A percentile compares a stretch with the other conserved stretches of the same genome.
Conservation (phyloP, 2,329 filamentous ascomycete species). For the Pestalotiopsis sp. region DNA sequence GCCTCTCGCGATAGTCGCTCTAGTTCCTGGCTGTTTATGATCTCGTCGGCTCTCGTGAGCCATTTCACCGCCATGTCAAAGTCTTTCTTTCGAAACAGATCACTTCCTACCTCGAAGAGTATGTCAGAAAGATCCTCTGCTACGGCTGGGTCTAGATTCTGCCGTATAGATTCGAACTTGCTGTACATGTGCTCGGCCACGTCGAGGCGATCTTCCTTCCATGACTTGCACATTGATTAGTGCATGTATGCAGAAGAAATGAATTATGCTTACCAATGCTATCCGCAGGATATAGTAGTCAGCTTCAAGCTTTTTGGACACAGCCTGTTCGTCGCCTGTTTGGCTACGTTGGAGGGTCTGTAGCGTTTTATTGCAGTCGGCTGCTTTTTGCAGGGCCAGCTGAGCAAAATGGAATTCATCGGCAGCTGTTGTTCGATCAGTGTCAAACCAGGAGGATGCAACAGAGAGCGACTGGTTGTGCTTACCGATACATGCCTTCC, state of each 20-base stretch:
- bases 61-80: conserved; percentile 64
- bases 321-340: conserved; percentile 29
- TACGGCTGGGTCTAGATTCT: conserved; percentile 44
- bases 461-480: conserved; percentile 10
- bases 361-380: conserved; percentile 51
- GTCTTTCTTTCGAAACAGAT: conserved; percentile 52
- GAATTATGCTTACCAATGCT: conserved; percentile 54
- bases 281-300: conserved; percentile 69
- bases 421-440: conserved; percentile 38
- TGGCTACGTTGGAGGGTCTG: conserved; percentile 28
- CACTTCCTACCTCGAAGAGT: conserved; percentile 71
- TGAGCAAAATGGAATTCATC: conserved; percentile 58
- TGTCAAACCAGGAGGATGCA: not conserved
- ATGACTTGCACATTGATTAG: conserved; percentile 53
- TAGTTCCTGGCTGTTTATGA: conserved; percentile 56
- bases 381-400: conserved; percentile 63
- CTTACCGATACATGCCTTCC: conserved; percentile 62
- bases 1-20: conserved; percentile 59
- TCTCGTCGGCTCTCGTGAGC: conserved; percentile 67
- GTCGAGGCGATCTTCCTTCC: conserved; percentile 71
- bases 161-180: conserved; percentile 49
- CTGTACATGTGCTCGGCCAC: conserved; percentile 77
- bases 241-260: conserved; percentile 15
- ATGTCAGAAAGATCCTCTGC: conserved; percentile 66
- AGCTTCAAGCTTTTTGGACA: conserved; percentile 42